A percentile compares a stretch with the other conserved stretches of the same genome.
phyloP scores from a whole-genome alignment of 2,329 filamentous ascomycete species.

The Cadophora sp. region DNA sequence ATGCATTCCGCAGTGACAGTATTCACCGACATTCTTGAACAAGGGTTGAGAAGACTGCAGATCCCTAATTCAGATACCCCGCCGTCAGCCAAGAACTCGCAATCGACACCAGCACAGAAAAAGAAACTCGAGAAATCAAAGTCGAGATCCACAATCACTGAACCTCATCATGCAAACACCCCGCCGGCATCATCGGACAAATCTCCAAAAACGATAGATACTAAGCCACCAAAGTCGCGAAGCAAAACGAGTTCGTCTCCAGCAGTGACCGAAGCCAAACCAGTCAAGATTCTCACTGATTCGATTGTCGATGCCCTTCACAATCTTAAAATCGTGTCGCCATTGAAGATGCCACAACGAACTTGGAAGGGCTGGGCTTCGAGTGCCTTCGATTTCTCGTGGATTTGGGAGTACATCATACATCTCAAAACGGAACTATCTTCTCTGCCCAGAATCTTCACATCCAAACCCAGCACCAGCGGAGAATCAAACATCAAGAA shows the following conservation, averaged over 20 bases:
- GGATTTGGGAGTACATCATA: not conserved
- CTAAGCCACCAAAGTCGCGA: not conserved
- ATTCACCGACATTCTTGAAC: not conserved
- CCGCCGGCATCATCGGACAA: not conserved
- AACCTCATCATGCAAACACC: no score
- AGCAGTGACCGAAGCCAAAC: not conserved
- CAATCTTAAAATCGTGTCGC: not conserved
- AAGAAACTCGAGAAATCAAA: no score
- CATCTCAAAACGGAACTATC: not conserved
- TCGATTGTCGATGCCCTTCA: not conserved
- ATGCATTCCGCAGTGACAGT: not conserved
- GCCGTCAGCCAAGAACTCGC: no score
- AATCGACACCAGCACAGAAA: no score
- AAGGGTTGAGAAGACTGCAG: not conserved
- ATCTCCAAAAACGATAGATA: not conserved
- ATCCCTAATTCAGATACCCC: not conserved
- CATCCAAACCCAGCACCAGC: not conserved
- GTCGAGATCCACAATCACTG: no score
- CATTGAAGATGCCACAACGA: no score
- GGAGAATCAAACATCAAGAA: no score
- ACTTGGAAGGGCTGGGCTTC: not conserved
- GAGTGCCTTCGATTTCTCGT: not conserved
- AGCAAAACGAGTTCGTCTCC: not conserved
- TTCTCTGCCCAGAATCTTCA: not conserved
- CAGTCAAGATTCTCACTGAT: not conserved